Conservation (phyloP, 2,329 filamentous ascomycete genomes). For the Alternaria triticimaculans region DNA sequence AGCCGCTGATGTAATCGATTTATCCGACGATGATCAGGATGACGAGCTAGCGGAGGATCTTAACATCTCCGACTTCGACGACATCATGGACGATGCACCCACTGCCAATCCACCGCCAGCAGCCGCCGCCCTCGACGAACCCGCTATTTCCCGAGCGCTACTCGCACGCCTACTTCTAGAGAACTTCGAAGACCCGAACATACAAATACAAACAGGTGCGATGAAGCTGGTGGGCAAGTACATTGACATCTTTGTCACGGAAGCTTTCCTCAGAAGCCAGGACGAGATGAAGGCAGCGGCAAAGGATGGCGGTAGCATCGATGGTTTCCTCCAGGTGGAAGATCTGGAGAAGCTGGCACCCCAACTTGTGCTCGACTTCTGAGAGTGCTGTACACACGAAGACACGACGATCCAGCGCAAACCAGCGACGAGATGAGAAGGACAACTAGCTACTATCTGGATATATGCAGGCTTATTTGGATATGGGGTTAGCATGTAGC, state of each 20-base stretch:
- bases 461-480: background rate
- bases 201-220: constrained; percentile 44
- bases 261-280: constrained; percentile 81
- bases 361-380: constrained; percentile 87
- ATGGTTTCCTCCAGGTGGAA: constrained; percentile 81
- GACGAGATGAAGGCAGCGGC: constrained; percentile 66
- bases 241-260: constrained; percentile 87
- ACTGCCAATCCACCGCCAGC: constrained; percentile 15
- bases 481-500: background rate
- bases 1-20: constrained; percentile 35
- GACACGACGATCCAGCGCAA: background rate
- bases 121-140: constrained; percentile 22
- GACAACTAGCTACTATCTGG: background rate
- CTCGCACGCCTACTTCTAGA: constrained; percentile 79
- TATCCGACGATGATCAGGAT: constrained; percentile 40
- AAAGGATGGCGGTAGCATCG: constrained; percentile 42
- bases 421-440: background rate
- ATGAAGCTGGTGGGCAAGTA: constrained; percentile 81
- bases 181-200: constrained; percentile 67
- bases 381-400: constrained; percentile 31
- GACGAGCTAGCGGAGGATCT: constrained; percentile 22
- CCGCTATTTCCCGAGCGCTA: constrained; percentile 73
- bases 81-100: constrained; percentile 37
- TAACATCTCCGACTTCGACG: constrained; percentile 38
- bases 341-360: constrained; percentile 88